A percentile compares a stretch with the other conserved stretches of the same genome.
phyloP scores from a whole-genome alignment of 257 asterid species.

The Vinca minor region DNA sequence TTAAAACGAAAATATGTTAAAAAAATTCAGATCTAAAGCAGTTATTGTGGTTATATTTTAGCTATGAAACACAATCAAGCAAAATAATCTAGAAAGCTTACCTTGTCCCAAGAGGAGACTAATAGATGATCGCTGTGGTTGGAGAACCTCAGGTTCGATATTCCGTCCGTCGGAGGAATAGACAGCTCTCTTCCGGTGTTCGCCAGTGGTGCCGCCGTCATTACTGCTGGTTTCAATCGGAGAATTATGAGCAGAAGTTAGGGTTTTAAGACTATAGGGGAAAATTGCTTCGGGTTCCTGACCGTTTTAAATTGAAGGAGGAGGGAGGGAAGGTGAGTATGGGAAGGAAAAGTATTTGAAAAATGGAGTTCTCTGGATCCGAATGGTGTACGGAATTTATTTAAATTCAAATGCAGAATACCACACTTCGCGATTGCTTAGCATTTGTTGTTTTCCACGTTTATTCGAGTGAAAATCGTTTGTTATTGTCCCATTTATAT shows the following conservation, averaged over 20 bases:
- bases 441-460: no score
- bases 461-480: no score
- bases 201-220: conserved; percentile 53
- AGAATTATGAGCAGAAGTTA: conserved; percentile 15
- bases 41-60: neutral
- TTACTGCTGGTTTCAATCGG: conserved; percentile 41
- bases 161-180: conserved; percentile 66
- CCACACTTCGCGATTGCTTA: no score
- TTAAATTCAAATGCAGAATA: conserved; percentile 8
- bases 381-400: neutral
- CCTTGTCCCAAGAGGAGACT: conserved; percentile 91
- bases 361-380: neutral
- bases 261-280: no score
- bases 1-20: neutral
- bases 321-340: neutral
- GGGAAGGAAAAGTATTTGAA: conserved; percentile 3
- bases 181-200: conserved; percentile 48
- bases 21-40: conserved; percentile 6
- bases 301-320: neutral
- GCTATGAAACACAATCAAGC: neutral
- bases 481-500: no score
- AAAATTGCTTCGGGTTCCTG: no score
- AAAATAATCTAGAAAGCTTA: conserved; percentile 9
- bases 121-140: conserved; percentile 76
- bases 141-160: conserved; percentile 76